These are phyloP conservation scores for Lyophyllum atratum DNA, from an alignment of 768 basidiomycete genomes.

Conservation along the genomic window DNA sequence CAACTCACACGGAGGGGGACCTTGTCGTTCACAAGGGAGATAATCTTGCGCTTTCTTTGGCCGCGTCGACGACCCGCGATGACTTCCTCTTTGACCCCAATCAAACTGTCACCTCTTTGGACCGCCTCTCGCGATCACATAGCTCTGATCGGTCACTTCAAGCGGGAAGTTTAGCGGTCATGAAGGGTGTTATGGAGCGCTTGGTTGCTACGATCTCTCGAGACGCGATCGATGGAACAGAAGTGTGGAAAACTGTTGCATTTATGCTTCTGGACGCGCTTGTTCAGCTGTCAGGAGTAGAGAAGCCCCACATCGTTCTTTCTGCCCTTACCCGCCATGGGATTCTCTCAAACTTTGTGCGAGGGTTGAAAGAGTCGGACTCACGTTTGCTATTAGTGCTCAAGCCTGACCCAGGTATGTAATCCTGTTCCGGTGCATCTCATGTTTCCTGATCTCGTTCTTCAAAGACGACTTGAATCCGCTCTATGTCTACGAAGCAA, in stretches of 20 bases:
- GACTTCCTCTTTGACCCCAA: constrained; percentile 41
- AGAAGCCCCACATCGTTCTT: constrained; percentile 68
- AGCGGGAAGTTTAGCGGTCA: constrained; percentile 59
- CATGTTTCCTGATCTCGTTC: neutral
- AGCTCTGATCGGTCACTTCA: constrained; percentile 47
- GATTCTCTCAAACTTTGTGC: constrained; percentile 78
- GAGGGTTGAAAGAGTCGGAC: constrained; percentile 84
- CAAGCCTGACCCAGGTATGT: constrained; percentile 86
- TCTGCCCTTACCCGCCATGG: constrained; percentile 69
- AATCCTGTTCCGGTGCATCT: neutral
- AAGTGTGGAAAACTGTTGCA: constrained; percentile 96
- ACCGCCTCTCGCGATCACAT: constrained; percentile 19
- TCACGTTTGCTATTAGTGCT: constrained; percentile 70
- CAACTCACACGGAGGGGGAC: constrained; percentile 24
- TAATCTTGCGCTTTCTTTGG: constrained; percentile 28
- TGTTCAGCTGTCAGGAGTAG: constrained; percentile 66
- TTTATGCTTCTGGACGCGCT: constrained; percentile 89
- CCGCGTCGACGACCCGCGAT: constrained; percentile 42
- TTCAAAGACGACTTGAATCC: constrained; percentile 82
- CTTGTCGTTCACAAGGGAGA: neutral
- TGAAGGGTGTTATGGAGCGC: constrained; percentile 72
- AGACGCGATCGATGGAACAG: constrained; percentile 94
- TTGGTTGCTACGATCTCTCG: constrained; percentile 73
- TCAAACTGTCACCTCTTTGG: constrained; percentile 32
- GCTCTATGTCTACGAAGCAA: constrained; percentile 92